Conservation (phyloP, 768 basidiomycete species). For the Saitozyma sp. region DNA sequence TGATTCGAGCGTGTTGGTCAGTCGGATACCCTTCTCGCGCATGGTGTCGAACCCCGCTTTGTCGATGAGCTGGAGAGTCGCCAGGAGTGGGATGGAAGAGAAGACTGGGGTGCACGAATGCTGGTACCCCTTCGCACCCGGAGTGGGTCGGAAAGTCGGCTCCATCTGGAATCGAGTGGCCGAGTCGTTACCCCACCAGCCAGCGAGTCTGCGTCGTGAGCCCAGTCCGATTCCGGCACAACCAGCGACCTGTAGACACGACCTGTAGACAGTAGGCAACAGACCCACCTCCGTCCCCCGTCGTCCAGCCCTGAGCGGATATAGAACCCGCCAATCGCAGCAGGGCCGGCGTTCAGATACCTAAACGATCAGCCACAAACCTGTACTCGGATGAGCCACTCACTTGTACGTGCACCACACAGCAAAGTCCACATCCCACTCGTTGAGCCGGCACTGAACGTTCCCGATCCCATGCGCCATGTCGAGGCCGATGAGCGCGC, state of each 20-base stretch:
- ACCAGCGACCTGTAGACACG: background rate
- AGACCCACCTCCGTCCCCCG: constrained; percentile 41
- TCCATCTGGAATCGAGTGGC: constrained; percentile 89
- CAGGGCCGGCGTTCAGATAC: constrained; percentile 93
- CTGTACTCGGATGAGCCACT: constrained; percentile 8
- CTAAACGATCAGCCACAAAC: constrained; percentile 15
- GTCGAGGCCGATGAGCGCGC: constrained; percentile 93
- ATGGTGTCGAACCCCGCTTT: constrained; percentile 74
- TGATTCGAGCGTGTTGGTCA: constrained; percentile 72
- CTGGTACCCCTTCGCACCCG: constrained; percentile 91
- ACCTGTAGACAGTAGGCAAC: background rate
- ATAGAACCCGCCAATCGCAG: constrained; percentile 90
- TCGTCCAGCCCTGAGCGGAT: constrained; percentile 43
- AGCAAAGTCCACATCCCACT: constrained; percentile 95
- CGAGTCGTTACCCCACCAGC: constrained; percentile 97
- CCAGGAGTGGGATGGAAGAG: constrained; percentile 73
- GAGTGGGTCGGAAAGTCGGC: constrained; percentile 73
- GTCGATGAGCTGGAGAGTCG: constrained; percentile 77
- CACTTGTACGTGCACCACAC: constrained; percentile 95
- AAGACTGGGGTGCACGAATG: constrained; percentile 91
- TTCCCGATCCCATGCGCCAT: constrained; percentile 95
- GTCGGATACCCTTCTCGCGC: constrained; percentile 65
- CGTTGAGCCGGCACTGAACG: constrained; percentile 81
- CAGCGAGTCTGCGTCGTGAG: constrained; percentile 65
- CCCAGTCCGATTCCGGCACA: background rate